These are phyloP conservation scores for Xylaria sp. DNA, from an alignment of 2,329 filamentous ascomycete species.

Conservation along the genomic window DNA sequence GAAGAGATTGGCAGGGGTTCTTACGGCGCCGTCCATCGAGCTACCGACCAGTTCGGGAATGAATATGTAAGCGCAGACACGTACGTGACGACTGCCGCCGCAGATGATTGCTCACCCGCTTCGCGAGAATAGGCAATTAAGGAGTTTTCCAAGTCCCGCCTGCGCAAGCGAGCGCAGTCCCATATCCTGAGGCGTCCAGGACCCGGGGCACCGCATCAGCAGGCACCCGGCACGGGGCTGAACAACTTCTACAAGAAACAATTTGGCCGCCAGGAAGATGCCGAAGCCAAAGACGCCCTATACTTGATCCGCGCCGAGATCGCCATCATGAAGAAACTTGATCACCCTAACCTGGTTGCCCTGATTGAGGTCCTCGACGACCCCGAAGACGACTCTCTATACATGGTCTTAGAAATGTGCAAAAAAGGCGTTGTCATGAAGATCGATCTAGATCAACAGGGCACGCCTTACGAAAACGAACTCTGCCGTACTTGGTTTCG, in stretches of 20 bases:
- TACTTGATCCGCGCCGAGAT: slow-evolving; percentile 95
- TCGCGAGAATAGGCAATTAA: slow-evolving; percentile 79
- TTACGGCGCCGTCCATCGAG: slow-evolving; percentile 92
- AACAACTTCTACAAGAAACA: slow-evolving; percentile 46
- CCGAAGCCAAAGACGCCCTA: slow-evolving; percentile 76
- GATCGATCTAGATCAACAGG: slow-evolving; percentile 84
- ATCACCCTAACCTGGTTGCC: slow-evolving; percentile 93
- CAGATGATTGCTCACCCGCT: slow-evolving; percentile 33
- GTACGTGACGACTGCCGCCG: not conserved
- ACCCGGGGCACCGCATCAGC: slow-evolving; percentile 56
- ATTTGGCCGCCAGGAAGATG: slow-evolving; percentile 58
- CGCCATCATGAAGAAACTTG: slow-evolving; percentile 98
- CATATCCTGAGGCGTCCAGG: slow-evolving; percentile 74
- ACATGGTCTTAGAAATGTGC: slow-evolving; percentile 99
- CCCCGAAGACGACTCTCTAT: slow-evolving; percentile 92
- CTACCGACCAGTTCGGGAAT: slow-evolving; percentile 86
- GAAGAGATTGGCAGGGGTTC: slow-evolving; percentile 97
- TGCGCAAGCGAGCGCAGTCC: slow-evolving; percentile 90
- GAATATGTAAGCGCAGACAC: slow-evolving; percentile 79
- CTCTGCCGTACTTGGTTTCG: slow-evolving; percentile 91
- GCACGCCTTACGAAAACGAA: slow-evolving; percentile 84
- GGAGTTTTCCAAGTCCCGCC: slow-evolving; percentile 92
- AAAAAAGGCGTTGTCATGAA: slow-evolving; percentile 98
- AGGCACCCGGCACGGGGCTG: slow-evolving; percentile 46
- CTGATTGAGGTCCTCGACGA: slow-evolving; percentile 96